Conservation (phyloP, 1,284 basidiomycete species). For the Trametes sp. region DNA sequence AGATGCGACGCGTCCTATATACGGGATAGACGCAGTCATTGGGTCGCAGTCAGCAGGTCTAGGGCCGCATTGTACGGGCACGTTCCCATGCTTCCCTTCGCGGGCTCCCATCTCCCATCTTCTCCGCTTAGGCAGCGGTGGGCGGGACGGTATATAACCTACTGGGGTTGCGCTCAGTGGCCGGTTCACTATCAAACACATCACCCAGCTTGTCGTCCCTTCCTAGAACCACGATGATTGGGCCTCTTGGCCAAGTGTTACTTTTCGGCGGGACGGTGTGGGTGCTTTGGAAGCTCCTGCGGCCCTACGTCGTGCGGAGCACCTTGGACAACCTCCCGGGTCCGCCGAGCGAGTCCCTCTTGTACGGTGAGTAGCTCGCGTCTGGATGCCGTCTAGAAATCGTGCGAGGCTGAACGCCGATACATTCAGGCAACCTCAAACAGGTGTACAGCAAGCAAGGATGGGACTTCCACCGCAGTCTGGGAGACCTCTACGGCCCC, state of each 20-base stretch:
- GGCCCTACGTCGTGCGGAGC: slow-evolving; percentile 9
- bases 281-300: slow-evolving; percentile 22
- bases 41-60: neutral
- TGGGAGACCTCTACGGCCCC: slow-evolving; percentile 26
- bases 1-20: neutral
- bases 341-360: slow-evolving; percentile 21
- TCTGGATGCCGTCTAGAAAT: neutral
- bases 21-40: neutral
- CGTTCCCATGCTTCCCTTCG: neutral
- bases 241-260: neutral
- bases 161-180: neutral
- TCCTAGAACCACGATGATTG: slow-evolving; percentile 5
- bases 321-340: slow-evolving; percentile 25
- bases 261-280: slow-evolving; percentile 13
- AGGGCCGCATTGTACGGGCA: too few species aligned
- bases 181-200: neutral
- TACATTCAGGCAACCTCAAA: slow-evolving; percentile 26
- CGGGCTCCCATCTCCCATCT: neutral
- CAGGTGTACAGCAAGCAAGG: slow-evolving; percentile 28
- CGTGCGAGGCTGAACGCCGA: neutral
- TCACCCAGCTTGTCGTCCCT: neutral
- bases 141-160: neutral
- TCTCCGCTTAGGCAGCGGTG: neutral
- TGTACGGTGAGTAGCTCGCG: slow-evolving; percentile 14
- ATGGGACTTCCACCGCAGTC: slow-evolving; percentile 28